Evolutionary conservation across 441 rosid species (phyloP).

Genomic region (Breynia disticha): DNA sequence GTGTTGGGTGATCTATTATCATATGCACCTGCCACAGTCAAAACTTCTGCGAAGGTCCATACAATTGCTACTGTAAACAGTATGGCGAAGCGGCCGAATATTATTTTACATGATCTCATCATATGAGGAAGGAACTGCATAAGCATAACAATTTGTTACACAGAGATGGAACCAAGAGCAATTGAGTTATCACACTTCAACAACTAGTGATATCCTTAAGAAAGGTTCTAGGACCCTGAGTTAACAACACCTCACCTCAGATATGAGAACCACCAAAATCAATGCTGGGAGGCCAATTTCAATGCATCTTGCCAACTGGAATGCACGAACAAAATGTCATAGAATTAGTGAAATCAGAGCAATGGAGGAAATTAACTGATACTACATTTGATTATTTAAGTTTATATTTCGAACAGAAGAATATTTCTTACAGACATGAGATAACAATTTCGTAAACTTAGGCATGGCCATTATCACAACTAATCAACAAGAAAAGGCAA

Average conservation of each 20-base stretch:
- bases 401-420: too few relatives aligned
- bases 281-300: conserved; percentile 83
- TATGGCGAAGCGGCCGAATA: conserved; percentile 43
- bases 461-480: too few relatives aligned
- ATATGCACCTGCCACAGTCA: conserved; percentile 74
- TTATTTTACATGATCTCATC: conserved; percentile 30
- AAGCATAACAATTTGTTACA: conserved; percentile 1
- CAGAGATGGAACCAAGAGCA: not conserved
- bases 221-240: not conserved
- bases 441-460: too few relatives aligned
- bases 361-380: not conserved
- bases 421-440: too few relatives aligned
- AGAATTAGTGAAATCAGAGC: too few relatives aligned
- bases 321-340: conserved; percentile 8
- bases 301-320: conserved; percentile 68
- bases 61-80: conserved; percentile 41
- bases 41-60: conserved; percentile 67
- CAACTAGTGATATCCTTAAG: too few relatives aligned
- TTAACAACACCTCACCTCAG: conserved; percentile 46
- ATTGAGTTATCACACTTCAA: not conserved
- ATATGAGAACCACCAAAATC: conserved; percentile 43
- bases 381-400: too few relatives aligned
- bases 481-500: too few relatives aligned
- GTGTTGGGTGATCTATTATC: conserved; percentile 38
- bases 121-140: conserved; percentile 61